These are phyloP conservation scores for Solanum rostratum DNA, from an alignment of 257 asterid genomes.

Conservation along the genomic window DNA sequence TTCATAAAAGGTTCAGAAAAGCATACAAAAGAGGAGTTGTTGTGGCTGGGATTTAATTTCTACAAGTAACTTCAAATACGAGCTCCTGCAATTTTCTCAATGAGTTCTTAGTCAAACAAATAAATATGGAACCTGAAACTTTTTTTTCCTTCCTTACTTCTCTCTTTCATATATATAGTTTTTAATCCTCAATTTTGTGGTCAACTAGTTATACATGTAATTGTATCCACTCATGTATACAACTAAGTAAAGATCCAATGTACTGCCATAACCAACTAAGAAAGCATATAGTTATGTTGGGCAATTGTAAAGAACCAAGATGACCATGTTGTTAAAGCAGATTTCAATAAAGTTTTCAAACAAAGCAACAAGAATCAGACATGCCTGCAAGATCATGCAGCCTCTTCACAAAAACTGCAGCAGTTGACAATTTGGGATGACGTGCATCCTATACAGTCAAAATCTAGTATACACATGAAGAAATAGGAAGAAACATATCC, in stretches of 20 bases:
- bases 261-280: too few species aligned
- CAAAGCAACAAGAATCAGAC: slow-evolving; percentile 1
- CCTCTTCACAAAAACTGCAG: slow-evolving; percentile 84
- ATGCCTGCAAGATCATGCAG: slow-evolving; percentile 93
- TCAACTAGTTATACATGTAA: too few species aligned
- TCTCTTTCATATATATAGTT: neutral
- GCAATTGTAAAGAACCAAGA: too few species aligned
- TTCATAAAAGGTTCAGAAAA: neutral
- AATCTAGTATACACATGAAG: neutral
- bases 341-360: neutral
- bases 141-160: neutral
- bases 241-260: too few species aligned
- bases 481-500: neutral
- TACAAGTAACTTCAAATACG: neutral
- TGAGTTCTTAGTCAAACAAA: neutral
- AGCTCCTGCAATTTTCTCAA: neutral
- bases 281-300: too few species aligned
- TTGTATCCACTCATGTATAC: too few species aligned
- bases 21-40: neutral
- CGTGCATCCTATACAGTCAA: slow-evolving; percentile 56
- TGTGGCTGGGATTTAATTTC: neutral
- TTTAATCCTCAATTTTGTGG: neutral
- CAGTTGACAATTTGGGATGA: slow-evolving; percentile 75
- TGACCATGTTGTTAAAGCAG: too few species aligned
- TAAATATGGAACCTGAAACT: neutral